Conservation (phyloP, 495 filamentous ascomycete genomes). For the Sordaria brevicollis region DNA sequence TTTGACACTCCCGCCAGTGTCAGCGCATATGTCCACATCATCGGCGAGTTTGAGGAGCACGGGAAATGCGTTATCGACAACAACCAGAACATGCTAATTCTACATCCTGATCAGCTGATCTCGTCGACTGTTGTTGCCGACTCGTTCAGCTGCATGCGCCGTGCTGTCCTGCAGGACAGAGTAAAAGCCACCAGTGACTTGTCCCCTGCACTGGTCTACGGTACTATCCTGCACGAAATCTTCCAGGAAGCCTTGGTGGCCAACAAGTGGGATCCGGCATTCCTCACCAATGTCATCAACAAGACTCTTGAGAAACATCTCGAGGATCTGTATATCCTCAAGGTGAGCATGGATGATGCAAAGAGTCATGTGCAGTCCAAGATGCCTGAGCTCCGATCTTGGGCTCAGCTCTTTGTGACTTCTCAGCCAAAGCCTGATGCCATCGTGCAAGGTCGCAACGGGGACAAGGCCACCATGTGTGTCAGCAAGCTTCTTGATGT, state of each 20-base stretch:
- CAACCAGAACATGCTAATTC: conserved; percentile 69
- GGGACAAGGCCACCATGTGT: conserved; percentile 61
- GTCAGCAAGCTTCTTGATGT: conserved; percentile 91
- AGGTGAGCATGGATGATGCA: conserved; percentile 60
- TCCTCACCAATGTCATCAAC: conserved; percentile 52
- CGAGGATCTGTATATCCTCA: conserved; percentile 77
- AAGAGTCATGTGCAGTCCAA: conserved; percentile 68
- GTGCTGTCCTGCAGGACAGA: conserved; percentile 85
- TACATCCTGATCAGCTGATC: conserved; percentile 92
- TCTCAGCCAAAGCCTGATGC: conserved; percentile 59
- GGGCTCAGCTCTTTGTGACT: conserved; percentile 74
- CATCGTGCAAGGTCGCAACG: conserved; percentile 68
- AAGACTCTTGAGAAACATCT: conserved; percentile 58
- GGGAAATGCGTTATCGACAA: conserved; percentile 70
- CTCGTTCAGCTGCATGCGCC: conserved; percentile 77
- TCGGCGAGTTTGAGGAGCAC: conserved; percentile 60
- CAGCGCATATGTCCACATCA: conserved; percentile 71
- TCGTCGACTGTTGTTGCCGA: conserved; percentile 90
- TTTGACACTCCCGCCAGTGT: conserved; percentile 60
- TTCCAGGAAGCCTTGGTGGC: conserved; percentile 82
- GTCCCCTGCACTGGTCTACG: conserved; percentile 72
- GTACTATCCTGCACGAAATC: conserved; percentile 83
- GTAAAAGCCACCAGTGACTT: conserved; percentile 77
- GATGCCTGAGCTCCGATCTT: conserved; percentile 63
- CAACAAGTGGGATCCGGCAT: conserved; percentile 68